phyloP scores from a whole-genome alignment of 2,329 filamentous ascomycete genomes.

The Conoideocrella luteorostrata region DNA sequence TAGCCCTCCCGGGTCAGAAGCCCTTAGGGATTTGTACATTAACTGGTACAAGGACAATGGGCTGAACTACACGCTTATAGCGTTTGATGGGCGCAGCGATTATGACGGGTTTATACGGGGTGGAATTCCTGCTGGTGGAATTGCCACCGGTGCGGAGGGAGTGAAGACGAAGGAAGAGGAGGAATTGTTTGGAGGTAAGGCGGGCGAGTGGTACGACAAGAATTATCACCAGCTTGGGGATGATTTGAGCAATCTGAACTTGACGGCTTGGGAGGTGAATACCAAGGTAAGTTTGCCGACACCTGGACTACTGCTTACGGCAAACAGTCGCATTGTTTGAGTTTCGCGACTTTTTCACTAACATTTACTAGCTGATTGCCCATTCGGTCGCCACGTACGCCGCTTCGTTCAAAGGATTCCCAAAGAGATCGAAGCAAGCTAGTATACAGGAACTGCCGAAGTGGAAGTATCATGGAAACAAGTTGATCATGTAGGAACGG shows the following conservation, averaged over 20 bases:
- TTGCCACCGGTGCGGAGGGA: constrained; percentile 72
- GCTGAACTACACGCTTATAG: constrained; percentile 62
- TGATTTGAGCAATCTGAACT: constrained; percentile 49
- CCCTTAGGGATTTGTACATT: constrained; percentile 62
- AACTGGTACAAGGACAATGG: constrained; percentile 58
- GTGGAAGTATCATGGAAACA: constrained; percentile 43
- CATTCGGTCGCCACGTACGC: constrained; percentile 68
- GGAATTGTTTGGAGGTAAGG: constrained; percentile 63
- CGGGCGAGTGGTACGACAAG: constrained; percentile 52
- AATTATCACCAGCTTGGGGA: constrained; percentile 60
- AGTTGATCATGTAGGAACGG: constrained; percentile 35
- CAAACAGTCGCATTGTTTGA: too few relatives aligned
- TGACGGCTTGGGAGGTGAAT: constrained; percentile 55
- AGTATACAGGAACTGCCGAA: constrained; percentile 20
- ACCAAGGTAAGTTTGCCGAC: constrained; percentile 40
- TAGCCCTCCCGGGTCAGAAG: constrained; percentile 64
- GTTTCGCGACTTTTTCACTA: too few relatives aligned
- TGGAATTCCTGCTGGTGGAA: constrained; percentile 67
- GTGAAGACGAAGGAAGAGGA: constrained; percentile 65
- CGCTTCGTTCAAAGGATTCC: constrained; percentile 58
- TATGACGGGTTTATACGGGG: constrained; percentile 70
- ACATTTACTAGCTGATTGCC: constrained; percentile 49
- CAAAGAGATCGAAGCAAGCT: constrained; percentile 38
- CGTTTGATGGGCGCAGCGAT: constrained; percentile 74
- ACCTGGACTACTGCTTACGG: too few relatives aligned